Base-by-base conservation (phyloP, 352 stramenopile species). In the Pythium inflatum region DNA sequence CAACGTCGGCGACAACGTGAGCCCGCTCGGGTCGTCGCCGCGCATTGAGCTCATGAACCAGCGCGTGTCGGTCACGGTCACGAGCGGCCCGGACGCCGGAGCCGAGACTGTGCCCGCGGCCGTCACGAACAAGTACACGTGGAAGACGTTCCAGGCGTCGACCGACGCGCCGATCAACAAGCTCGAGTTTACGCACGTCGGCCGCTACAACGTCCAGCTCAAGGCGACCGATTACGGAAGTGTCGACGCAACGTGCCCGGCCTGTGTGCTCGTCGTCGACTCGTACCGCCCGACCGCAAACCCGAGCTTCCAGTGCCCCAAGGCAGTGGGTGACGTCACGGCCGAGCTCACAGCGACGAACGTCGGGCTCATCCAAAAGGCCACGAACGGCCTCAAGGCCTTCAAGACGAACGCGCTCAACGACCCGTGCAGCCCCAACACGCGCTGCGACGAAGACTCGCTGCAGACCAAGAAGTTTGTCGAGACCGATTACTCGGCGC, bases 201-300 rank as follows among this genome's bases (percentile, higher is more conserved):
- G 83, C 31, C 82, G 84, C 41, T 91, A 89, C 70, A 31, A 69
- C 1, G 64, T 91, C 27, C 48, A 70, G 38, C 49, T 90, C n/a
- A 66, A 68, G n/a, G 81, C 81, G 8, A 75, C 77, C 46, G 82
- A 91, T 59, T 89, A 88, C 61, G 76, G 62, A n/a, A 73, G 30
- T 0, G 59, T 72, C 3, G 73, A 69, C 5, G 59, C 81, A 1
- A 79, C 65, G 36, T 92, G 82, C 54, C 28, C 46, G 6, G 84
- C 77, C 16, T 92, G 84, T 43, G 53, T 92, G 6, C 68, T 75
- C 0, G 77, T 92, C 20, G 69, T 86, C 2, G 83, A 92, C 50
- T 62, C 83, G 2, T 74, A 71, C 57, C 83, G 82, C 24, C 83
- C 84, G 2, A 58, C 57, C 12, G 62, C 48, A 14, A 81, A 71